Conservation (phyloP, 139 green algal genomes). For the Tetradesmus obliquus region DNA sequence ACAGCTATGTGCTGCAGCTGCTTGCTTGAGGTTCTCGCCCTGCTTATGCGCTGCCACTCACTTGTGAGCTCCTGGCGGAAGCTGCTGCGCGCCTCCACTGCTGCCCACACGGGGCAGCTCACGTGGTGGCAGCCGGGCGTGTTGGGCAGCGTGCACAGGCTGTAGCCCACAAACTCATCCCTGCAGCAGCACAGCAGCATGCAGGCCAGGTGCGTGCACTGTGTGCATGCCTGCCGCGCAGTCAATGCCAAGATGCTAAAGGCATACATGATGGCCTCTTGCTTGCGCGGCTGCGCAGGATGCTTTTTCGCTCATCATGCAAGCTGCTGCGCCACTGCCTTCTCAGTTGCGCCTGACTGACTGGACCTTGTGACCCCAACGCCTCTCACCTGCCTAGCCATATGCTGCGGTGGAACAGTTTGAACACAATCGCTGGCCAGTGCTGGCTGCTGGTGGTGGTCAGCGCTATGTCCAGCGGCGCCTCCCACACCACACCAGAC, state of each 20-base stretch:
- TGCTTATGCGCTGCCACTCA: background rate
- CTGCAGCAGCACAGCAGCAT: background rate
- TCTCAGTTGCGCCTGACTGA: too few species aligned
- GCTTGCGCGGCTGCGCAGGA: background rate
- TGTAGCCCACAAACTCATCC: conserved; percentile 37
- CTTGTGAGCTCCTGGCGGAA: conserved; percentile 18
- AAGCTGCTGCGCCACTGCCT: too few species aligned
- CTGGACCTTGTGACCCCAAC: background rate
- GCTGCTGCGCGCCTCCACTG: conserved; percentile 11
- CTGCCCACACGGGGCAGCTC: conserved; percentile 30
- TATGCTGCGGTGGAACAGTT: conserved; percentile 31
- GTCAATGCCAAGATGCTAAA: background rate
- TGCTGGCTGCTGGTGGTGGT: conserved; percentile 37
- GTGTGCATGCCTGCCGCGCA: background rate
- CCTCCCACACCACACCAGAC: conserved; percentile 24
- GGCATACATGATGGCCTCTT: background rate
- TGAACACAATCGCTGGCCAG: conserved; percentile 37
- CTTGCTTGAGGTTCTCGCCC: background rate
- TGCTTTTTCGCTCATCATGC: too few species aligned
- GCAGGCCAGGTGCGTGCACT: background rate
- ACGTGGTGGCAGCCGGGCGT: conserved; percentile 31
- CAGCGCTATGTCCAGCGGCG: background rate
- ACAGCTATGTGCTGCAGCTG: background rate
- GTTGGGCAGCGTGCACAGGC: conserved; percentile 29
- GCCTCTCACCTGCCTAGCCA: conserved; percentile 14